Conservation (phyloP, 2,329 filamentous ascomycete genomes). For the Sclerotinia glacialis region DNA sequence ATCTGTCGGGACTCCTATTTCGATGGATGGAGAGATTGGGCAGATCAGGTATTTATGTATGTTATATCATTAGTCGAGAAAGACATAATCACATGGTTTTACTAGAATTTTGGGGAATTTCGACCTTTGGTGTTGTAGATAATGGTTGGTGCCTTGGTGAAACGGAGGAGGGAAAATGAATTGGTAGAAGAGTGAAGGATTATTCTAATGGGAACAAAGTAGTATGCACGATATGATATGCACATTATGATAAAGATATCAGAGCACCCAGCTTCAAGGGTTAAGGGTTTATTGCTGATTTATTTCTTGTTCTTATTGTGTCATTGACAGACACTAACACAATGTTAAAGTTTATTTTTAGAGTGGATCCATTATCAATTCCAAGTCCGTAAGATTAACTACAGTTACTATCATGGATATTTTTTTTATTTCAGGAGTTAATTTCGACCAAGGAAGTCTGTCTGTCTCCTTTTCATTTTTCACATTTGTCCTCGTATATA, state of each 20-base stretch:
- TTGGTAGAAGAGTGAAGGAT: not conserved
- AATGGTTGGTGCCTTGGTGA: no score
- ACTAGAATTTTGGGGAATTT: not conserved
- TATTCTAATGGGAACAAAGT: not conserved
- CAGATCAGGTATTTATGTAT: not conserved
- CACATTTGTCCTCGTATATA: not conserved
- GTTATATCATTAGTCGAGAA: not conserved
- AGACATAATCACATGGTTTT: not conserved
- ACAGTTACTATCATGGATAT: not conserved
- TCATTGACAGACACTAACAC: not conserved
- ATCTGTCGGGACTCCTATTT: not conserved
- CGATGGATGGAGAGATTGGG: not conserved
- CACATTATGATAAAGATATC: no score
- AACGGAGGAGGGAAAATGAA: not conserved
- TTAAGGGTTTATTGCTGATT: not conserved
- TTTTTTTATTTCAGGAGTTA: not conserved
- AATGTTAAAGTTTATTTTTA: not conserved
- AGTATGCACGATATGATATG: not conserved
- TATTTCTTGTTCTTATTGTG: not conserved
- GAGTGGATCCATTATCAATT: constrained; percentile 4
- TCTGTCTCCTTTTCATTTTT: not conserved
- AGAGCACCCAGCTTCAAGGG: no score
- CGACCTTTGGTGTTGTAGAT: not conserved
- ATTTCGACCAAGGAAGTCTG: not conserved
- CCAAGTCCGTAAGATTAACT: no score